Evolutionary conservation across 2,329 filamentous ascomycete genomes (phyloP).

Genomic region (Aureobasidium leucospermi): DNA sequence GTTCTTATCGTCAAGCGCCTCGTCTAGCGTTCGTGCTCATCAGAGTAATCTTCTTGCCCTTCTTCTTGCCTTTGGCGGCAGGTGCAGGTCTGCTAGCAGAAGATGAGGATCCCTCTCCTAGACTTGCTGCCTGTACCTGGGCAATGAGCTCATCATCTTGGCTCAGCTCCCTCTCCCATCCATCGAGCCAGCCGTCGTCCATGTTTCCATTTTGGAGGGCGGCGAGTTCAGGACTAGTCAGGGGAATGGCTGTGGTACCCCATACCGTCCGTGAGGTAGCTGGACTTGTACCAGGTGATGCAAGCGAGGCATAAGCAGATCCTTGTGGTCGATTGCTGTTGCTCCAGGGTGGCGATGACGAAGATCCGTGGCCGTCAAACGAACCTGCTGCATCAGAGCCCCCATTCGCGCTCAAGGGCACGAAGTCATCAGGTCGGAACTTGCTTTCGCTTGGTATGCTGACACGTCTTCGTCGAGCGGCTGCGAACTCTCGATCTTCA

Average conservation of each 20-base stretch:
- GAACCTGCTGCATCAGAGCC: conserved; percentile 21
- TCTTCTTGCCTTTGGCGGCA: conserved; percentile 51
- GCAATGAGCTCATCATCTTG: conserved; percentile 54
- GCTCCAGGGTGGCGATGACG: conserved; percentile 44
- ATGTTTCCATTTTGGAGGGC: conserved; percentile 35
- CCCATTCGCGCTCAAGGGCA: conserved; percentile 27
- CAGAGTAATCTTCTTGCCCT: conserved; percentile 60
- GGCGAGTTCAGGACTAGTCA: conserved; percentile 50
- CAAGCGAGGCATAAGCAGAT: conserved; percentile 59
- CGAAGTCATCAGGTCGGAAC: conserved; percentile 45
- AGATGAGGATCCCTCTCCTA: conserved; percentile 17
- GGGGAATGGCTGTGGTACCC: conserved; percentile 68
- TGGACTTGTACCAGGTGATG: conserved; percentile 75
- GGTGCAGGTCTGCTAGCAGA: conserved; percentile 18
- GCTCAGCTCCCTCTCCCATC: conserved; percentile 69
- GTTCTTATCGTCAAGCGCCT: conserved; percentile 37
- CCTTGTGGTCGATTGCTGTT: conserved; percentile 52
- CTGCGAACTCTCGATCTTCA: conserved; percentile 62
- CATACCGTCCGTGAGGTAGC: conserved; percentile 74
- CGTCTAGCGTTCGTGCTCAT: conserved; percentile 59
- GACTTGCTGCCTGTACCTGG: conserved; percentile 35
- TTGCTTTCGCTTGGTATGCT: conserved; percentile 42
- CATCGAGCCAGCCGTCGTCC: conserved; percentile 82
- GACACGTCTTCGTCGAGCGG: conserved; percentile 55
- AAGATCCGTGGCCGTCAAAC: conserved; percentile 29